phyloP scores from a whole-genome alignment of 1,139 yeast genomes.

The Kluyveromyces sp. region DNA sequence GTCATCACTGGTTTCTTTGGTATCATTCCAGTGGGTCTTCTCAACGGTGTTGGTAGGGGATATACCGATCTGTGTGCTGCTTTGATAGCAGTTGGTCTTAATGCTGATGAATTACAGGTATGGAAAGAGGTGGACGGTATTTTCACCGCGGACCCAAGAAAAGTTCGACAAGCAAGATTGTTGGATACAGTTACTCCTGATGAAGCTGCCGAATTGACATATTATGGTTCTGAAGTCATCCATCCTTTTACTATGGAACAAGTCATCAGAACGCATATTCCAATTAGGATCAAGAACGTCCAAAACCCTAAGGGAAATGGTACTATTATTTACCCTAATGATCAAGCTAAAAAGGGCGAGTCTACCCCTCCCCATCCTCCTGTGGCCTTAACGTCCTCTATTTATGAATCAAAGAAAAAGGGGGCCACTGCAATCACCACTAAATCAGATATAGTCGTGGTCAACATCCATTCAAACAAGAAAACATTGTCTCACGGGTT shows the following conservation, averaged over 20 bases:
- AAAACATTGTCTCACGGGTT: constrained; percentile 92
- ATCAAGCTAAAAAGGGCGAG: constrained; percentile 76
- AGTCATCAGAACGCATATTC: constrained; percentile 91
- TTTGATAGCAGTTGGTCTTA: constrained; percentile 82
- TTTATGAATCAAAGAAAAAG: constrained; percentile 45
- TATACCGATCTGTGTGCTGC: constrained; percentile 98
- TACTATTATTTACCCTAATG: constrained; percentile 89
- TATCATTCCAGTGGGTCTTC: constrained; percentile 84
- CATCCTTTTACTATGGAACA: constrained; percentile 99
- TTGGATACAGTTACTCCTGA: constrained; percentile 90
- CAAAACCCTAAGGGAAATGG: constrained; percentile 88
- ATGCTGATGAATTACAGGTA: constrained; percentile 89
- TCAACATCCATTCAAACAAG: constrained; percentile 89
- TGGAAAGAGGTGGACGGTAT: constrained; percentile 99
- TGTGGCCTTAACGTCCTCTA: constrained; percentile 48
- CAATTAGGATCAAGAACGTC: constrained; percentile 92
- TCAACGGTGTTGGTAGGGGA: constrained; percentile 92
- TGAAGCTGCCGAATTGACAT: constrained; percentile 96
- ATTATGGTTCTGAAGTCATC: constrained; percentile 95
- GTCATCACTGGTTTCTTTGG: constrained; percentile 96
- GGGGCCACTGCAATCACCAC: constrained; percentile 97
- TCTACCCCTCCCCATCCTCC: constrained; percentile 95
- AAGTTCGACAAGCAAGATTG: constrained; percentile 83
- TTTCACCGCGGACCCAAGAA: constrained; percentile 96
- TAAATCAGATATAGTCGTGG: constrained; percentile 83